Evolutionary conservation across 306 rosid genomes (phyloP).

Genomic region (Trichosanthes cucumerina): DNA sequence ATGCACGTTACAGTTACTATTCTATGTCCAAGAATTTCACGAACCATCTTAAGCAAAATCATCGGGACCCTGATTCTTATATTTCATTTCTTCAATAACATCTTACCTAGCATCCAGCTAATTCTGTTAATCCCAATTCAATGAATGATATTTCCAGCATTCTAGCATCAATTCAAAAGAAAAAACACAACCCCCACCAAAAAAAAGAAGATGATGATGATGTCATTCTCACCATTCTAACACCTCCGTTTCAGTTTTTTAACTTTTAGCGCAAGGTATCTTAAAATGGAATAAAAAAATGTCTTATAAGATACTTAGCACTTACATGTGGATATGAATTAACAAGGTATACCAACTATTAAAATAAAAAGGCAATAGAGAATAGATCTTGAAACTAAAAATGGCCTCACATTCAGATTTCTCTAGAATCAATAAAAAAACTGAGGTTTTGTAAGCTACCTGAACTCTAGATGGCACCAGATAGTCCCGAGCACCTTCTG

Average conservation of each 20-base stretch:
- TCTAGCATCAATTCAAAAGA: neutral
- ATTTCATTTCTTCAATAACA: neutral
- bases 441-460: constrained; percentile 28
- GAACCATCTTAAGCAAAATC: neutral
- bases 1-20: neutral
- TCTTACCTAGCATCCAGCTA: neutral
- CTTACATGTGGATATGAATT: neutral
- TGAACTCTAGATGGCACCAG: constrained; percentile 95
- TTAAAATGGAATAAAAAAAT: neutral
- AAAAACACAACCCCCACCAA: neutral
- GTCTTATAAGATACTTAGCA: neutral
- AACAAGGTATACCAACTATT: neutral
- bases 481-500: constrained; percentile 98
- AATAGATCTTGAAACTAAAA: neutral
- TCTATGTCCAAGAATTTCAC: neutral
- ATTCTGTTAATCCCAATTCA: neutral
- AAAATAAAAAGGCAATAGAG: neutral
- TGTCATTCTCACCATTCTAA: no score
- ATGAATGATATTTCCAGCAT: neutral
- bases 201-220: neutral
- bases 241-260: neutral
- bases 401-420: neutral
- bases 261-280: neutral
- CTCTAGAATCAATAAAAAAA: neutral
- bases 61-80: neutral